phyloP scores from a whole-genome alignment of 2,329 filamentous ascomycete species.

The Akanthomyces uredinophilus region DNA sequence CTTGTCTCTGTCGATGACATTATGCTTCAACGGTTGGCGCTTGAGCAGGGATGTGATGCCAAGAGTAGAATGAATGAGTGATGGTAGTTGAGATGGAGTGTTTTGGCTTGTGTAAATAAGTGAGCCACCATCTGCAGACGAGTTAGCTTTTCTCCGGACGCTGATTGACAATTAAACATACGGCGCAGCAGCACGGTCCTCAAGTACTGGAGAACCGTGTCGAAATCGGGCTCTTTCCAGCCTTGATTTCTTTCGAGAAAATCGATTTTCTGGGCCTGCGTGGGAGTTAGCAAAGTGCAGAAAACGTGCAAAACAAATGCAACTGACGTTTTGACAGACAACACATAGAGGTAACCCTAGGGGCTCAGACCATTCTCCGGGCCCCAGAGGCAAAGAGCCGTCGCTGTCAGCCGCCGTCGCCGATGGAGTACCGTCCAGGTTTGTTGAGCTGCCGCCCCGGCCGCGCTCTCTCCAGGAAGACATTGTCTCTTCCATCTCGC shows the following conservation, averaged over 20 bases:
- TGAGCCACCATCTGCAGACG: constrained; percentile 65
- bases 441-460: constrained; percentile 56
- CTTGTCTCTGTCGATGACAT: constrained; percentile 90
- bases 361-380: constrained; percentile 89
- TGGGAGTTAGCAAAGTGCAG: constrained; percentile 20
- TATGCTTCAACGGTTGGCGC: constrained; percentile 74
- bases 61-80: constrained; percentile 76
- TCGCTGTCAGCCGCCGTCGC: constrained; percentile 59
- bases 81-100: constrained; percentile 69
- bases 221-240: constrained; percentile 96
- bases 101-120: constrained; percentile 80
- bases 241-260: constrained; percentile 80
- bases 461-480: constrained; percentile 71
- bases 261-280: constrained; percentile 81
- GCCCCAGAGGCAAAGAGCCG: constrained; percentile 70
- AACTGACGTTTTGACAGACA: constrained; percentile 85
- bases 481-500: constrained; percentile 84
- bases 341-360: constrained; percentile 83
- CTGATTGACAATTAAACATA: constrained; percentile 38
- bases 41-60: constrained; percentile 81
- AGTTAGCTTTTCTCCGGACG: constrained; percentile 20
- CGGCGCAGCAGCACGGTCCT: constrained; percentile 84
- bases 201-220: constrained; percentile 89
- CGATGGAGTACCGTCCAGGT: constrained; percentile 55
- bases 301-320: constrained; percentile 16